phyloP scores from a whole-genome alignment of 257 asterid species.

The Solanum etuberosum region DNA sequence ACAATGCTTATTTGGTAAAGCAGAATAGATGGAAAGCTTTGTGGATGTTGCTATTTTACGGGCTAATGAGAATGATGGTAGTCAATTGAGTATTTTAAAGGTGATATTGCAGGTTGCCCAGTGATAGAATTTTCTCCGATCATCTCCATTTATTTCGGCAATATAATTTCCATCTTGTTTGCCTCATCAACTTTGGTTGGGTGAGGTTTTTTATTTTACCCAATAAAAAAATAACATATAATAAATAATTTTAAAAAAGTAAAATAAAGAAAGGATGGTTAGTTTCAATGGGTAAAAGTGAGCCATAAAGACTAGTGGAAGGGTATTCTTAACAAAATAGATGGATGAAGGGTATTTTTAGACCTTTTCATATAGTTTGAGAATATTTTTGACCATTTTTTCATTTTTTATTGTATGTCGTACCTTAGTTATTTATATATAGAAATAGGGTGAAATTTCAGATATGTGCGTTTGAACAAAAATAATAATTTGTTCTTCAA shows the following conservation, averaged over 20 bases:
- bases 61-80: too few species aligned
- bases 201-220: not conserved
- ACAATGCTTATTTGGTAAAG: too few species aligned
- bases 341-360: not conserved
- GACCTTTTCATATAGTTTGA: not conserved
- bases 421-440: not conserved
- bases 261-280: not conserved
- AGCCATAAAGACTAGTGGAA: not conserved
- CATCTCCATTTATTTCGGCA: too few species aligned
- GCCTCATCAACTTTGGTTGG: not conserved
- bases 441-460: not conserved
- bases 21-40: too few species aligned
- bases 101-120: too few species aligned
- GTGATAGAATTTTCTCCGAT: too few species aligned
- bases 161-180: not conserved
- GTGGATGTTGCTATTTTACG: too few species aligned
- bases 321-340: not conserved
- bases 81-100: too few species aligned
- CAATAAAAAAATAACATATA: not conserved
- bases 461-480: too few species aligned
- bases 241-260: too few species aligned
- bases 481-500: too few species aligned
- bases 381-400: too few species aligned
- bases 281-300: not conserved
- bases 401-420: not conserved